Base-by-base conservation (phyloP, 306 rosid genomes). In the Carpinus fangiana region DNA sequence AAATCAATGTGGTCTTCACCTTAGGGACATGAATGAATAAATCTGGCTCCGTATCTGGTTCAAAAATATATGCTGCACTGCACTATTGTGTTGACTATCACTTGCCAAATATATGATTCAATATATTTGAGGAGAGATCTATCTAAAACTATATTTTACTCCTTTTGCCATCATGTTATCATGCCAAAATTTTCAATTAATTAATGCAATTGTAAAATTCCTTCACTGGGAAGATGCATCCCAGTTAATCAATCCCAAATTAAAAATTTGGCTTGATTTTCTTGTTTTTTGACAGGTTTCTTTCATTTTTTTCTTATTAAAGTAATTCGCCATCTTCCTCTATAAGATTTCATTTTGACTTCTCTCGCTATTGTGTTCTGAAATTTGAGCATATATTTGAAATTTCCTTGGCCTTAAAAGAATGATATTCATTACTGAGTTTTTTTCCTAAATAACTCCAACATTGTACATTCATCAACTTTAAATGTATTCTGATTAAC, bases 401-500 rank as follows among this genome's bases (percentile, higher is more conserved):
- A 18, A 64, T 64, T 64, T 8, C 46, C 20, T 31, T 16, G 43
- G 46, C 70, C 45, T 34, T 34, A 31, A 20, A 64, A 34, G 46
- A 36, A 64, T 64, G 3, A 34, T 34, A 64, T 12, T 62, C 34
- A 12, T 59, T 3, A 59, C n/a, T 20, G 20, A 13, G 0, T 52
- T 52, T 12, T 23, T 59, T 52, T 59, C 12, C 65, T 11, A 28
- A 21, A 17, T 64, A 64, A 34, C 11, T 16, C 70, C 21, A 2
- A 14, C 45, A 64, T 64, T n/a, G 13, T 56, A 78, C 23, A 73
- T 82, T 46, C 21, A 53, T 57, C 59, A 55, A 79, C 70, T 77
- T 73, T 61, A 16, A 82, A 57, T 54, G 41, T 61, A 36, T 38
- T 64, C 21, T 76, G 28, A 51, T 70, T 73, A 65, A 80, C 72